A percentile compares a stretch with the other conserved stretches of the same genome.
These are phyloP conservation scores for Fagus crenata DNA, from an alignment of 306 rosid genomes.

Conservation along the genomic window DNA sequence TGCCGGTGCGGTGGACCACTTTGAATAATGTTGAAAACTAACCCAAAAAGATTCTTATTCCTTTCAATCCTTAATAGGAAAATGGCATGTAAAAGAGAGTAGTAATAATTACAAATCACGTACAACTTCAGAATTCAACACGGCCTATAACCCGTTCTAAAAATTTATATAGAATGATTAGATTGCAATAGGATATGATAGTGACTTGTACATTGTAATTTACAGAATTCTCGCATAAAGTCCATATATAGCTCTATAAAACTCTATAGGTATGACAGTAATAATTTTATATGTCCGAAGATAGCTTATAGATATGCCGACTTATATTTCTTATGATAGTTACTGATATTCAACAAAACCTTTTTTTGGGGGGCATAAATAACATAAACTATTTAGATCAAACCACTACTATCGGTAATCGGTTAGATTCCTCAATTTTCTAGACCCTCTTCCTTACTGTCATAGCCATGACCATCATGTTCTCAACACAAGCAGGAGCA, in stretches of 20 bases:
- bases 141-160: not conserved
- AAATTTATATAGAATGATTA: not conserved
- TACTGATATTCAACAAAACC: too few relatives aligned
- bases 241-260: not conserved
- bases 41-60: not conserved
- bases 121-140: not conserved
- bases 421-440: too few relatives aligned
- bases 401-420: too few relatives aligned
- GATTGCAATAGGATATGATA: not conserved
- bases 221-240: not conserved
- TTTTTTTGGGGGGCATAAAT: too few relatives aligned
- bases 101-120: constrained; percentile 6
- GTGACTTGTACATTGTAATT: not conserved
- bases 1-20: not conserved
- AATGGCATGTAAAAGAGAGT: not conserved
- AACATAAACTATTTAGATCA: not conserved
- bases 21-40: not conserved
- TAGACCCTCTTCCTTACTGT: not conserved
- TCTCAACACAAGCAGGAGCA: too few relatives aligned
- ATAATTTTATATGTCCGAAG: not conserved
- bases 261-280: not conserved
- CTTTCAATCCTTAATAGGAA: not conserved
- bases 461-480: not conserved
- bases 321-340: not conserved
- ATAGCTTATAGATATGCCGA: not conserved